phyloP scores from a whole-genome alignment of 495 filamentous ascomycete species.

The Parathielavia hyrcaniae region DNA sequence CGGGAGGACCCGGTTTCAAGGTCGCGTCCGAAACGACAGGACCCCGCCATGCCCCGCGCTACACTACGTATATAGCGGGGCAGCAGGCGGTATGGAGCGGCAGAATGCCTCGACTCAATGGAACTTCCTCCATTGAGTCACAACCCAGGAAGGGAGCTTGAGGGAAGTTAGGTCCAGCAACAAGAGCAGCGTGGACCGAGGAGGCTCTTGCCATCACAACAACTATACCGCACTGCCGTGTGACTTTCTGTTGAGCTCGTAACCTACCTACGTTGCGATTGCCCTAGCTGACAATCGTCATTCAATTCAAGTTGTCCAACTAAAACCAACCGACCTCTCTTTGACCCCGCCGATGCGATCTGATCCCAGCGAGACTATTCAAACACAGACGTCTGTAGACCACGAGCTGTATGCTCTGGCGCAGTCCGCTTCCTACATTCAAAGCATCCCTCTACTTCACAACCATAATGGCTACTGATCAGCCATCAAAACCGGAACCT shows the following conservation, averaged over 20 bases:
- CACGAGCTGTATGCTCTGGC: conserved; percentile 21
- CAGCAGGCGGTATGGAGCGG: not conserved
- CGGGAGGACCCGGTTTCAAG: conserved; percentile 7
- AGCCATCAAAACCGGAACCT: conserved; percentile 1
- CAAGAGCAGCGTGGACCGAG: not conserved
- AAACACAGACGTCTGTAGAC: not conserved
- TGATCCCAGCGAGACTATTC: not conserved
- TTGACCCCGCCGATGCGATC: not conserved
- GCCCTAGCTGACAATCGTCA: no score
- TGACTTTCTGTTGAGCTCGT: not conserved
- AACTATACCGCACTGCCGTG: not conserved
- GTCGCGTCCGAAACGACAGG: not conserved
- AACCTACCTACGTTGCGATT: no score
- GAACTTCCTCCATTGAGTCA: conserved; percentile 3
- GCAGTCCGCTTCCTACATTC: conserved; percentile 26
- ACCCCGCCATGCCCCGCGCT: conserved; percentile 6
- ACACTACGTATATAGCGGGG: not conserved
- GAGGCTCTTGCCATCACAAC: not conserved
- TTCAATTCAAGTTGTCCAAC: no score
- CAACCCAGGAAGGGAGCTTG: not conserved
- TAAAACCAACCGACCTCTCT: no score
- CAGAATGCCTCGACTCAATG: not conserved
- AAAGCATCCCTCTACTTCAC: conserved; percentile 14
- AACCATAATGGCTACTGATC: conserved; percentile 23
- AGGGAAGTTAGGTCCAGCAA: no score